Conservation (phyloP, 2,329 filamentous ascomycete genomes). For the Microsporum ferrugineum region DNA sequence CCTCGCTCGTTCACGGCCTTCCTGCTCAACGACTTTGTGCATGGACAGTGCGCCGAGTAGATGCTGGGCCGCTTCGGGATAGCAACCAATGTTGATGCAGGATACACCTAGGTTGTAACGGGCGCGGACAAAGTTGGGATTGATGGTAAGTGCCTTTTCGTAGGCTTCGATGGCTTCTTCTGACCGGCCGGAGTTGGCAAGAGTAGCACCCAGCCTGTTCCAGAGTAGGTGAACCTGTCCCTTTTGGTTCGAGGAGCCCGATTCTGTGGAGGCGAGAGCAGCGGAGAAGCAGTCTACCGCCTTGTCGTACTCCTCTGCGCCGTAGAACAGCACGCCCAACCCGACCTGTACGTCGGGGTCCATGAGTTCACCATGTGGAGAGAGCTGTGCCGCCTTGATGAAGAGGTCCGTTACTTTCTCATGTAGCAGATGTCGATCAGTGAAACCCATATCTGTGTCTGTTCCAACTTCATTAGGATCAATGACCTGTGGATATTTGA, state of each 20-base stretch:
- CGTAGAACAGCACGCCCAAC: conserved; percentile 92
- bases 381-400: conserved; percentile 83
- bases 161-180: conserved; percentile 97
- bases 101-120: conserved; percentile 93
- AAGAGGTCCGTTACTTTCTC: conserved; percentile 83
- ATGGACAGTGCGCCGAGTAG: conserved; percentile 83
- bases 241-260: conserved; percentile 69
- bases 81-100: conserved; percentile 96
- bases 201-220: conserved; percentile 91
- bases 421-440: conserved; percentile 79
- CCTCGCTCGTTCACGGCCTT: conserved; percentile 68
- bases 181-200: conserved; percentile 83
- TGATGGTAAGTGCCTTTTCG: conserved; percentile 76
- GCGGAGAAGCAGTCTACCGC: conserved; percentile 96
- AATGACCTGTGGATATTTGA: conserved; percentile 80
- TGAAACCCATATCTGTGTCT: conserved; percentile 80
- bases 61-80: conserved; percentile 84
- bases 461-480: conserved; percentile 56
- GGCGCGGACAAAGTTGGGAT: conserved; percentile 92
- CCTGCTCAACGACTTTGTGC: conserved; percentile 86
- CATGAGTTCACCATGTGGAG: conserved; percentile 86
- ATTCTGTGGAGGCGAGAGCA: conserved; percentile 73
- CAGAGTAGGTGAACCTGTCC: conserved; percentile 87
- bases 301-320: conserved; percentile 94
- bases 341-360: conserved; percentile 97